Conservation (phyloP, 164 flowering plant species). For the Saururus chinensis region DNA sequence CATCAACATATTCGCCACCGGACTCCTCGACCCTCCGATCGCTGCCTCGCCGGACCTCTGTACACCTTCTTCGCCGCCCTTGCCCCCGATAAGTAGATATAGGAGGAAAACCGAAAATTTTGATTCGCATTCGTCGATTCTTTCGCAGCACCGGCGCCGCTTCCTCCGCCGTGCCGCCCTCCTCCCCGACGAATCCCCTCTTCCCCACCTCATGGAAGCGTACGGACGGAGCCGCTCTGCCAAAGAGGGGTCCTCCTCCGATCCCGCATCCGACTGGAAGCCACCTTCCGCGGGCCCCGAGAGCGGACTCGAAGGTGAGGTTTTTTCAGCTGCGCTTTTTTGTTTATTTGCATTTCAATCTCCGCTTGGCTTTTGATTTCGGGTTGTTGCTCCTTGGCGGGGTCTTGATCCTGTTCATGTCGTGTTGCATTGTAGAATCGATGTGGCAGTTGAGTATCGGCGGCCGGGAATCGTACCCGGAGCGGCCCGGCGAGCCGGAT, state of each 20-base stretch:
- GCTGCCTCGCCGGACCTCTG: no score
- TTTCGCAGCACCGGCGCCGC: background rate
- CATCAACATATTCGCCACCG: no score
- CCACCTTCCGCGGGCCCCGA: conserved; percentile 16
- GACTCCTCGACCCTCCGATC: no score
- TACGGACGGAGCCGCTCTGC: conserved; percentile 32
- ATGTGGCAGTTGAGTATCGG: conserved; percentile 49
- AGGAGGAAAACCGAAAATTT: no score
- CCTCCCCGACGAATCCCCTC: conserved; percentile 1
- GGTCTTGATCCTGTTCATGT: background rate
- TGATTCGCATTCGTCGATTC: no score
- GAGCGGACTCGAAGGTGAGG: conserved; percentile 58
- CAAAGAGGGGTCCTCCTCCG: conserved; percentile 39
- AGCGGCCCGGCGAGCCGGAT: conserved; percentile 61
- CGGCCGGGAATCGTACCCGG: conserved; percentile 53
- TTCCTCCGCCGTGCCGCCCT: background rate
- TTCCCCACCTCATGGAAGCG: conserved; percentile 33
- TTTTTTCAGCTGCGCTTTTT: no score
- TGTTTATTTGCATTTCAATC: conserved; percentile 3
- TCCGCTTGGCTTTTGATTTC: conserved; percentile 9
- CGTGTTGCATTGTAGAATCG: conserved; percentile 30
- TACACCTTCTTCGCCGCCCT: no score
- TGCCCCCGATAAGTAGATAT: no score
- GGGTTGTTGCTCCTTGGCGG: conserved; percentile 3
- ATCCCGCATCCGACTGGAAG: conserved; percentile 34